Evolutionary conservation across 2,329 filamentous ascomycete genomes (phyloP).

Genomic region (Diaporthe eres): DNA sequence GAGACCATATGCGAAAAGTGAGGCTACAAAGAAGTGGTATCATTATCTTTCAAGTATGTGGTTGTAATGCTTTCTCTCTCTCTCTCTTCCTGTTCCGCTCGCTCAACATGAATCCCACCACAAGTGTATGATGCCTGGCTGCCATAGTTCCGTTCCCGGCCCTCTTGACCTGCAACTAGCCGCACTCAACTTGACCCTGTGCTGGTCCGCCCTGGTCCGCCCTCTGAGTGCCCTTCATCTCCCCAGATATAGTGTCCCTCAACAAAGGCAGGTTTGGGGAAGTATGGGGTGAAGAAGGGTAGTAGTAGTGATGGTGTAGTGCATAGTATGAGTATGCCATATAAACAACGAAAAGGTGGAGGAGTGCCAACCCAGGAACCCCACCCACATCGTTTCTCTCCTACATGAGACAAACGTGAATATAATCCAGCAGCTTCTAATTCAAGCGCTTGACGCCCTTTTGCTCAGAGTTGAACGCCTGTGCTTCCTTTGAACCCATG

Average conservation of each 20-base stretch:
- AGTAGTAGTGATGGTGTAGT: neutral
- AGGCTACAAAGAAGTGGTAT: constrained; percentile 24
- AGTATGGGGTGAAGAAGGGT: neutral
- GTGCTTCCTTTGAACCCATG: constrained; percentile 3
- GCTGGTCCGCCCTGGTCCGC: neutral
- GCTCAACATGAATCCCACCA: constrained; percentile 21
- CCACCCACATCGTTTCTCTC: neutral
- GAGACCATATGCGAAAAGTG: neutral
- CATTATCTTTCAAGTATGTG: constrained; percentile 34
- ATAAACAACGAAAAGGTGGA: constrained; percentile 19
- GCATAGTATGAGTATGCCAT: constrained; percentile 30
- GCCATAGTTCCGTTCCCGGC: neutral
- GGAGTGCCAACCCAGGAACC: constrained; percentile 13
- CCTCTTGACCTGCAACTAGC: neutral
- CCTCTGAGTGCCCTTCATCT: neutral
- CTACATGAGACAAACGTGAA: constrained; percentile 4
- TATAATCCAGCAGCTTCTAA: constrained; percentile 3
- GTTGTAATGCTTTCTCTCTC: neutral
- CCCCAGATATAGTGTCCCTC: neutral
- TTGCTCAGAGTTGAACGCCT: constrained; percentile 13
- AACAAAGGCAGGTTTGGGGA: neutral
- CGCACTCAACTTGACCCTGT: neutral
- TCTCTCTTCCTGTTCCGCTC: neutral
- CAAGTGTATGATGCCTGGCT: constrained; percentile 27
- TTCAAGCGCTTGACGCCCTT: neutral